Evolutionary conservation across 1,284 basidiomycete genomes (phyloP), one percentile per base, ranked within the genome.

Genomic region (Cutaneotrichosporon cavernicola): DNA sequence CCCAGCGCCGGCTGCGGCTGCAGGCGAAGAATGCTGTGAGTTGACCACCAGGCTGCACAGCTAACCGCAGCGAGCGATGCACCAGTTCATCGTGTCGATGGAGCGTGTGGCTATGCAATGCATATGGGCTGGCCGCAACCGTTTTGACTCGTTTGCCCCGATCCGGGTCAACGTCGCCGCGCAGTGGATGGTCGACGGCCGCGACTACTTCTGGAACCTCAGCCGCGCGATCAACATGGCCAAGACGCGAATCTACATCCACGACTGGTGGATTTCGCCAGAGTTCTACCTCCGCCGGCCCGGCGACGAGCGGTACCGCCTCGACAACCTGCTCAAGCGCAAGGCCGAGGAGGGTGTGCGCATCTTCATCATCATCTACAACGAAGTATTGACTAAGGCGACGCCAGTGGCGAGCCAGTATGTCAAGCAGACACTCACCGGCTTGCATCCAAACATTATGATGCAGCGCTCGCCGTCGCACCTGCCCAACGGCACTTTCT

Each of bases 131-230:
- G 86, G 89, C 21, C 84, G 84, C 50, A 95, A 97, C 77, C 83
- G 94, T 30, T 98, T 97, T 77, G 91, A 89, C 67, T 96, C 92
- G 70, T 99, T 97, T 80, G 90, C 96, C 3, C 97, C 97, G 0
- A 90, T 97, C 64, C 86, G 96, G 18, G 81, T 92, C 72, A 95
- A 98, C 73, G 95, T 95, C 2, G 90, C 92, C 43, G 91, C 94
- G 0, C 96, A 98, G 74, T 99, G 97, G 97, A 87, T 99, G 4
- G 94, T 98, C n/a, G 97, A 99, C 80, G 97, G 96, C 8, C 88
- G 94, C 18, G 94, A 97, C 76, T 97, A 97, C 76, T 95, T 92
- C 81, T 97, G 94, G 95, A 96, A 96, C 75, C 82, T 99, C n/a
- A 93, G 92, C 36, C 87, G 92, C 56, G 96, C 97, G 0, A 90